A percentile compares a stretch with the other conserved stretches of the same genome.
Conservation (phyloP, 805 yeast genomes). For the Teunomyces stri region DNA sequence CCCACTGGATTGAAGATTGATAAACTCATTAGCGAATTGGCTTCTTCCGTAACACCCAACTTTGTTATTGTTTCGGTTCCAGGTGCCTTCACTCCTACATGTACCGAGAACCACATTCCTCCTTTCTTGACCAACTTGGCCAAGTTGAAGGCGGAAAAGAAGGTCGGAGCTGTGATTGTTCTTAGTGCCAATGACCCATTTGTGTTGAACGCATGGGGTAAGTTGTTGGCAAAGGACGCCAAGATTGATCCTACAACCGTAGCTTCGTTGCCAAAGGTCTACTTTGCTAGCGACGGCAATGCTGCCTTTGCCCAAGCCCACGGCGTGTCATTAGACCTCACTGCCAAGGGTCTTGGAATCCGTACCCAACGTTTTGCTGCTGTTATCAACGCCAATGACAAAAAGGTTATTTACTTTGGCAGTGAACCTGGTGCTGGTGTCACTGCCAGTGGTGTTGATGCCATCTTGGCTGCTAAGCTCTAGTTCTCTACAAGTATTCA, state of each 20-base stretch:
- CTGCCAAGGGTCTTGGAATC: conserved; percentile 36
- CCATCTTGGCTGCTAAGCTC: conserved; percentile 33
- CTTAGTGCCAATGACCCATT: conserved; percentile 44
- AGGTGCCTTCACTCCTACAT: conserved; percentile 45
- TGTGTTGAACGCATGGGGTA: conserved; percentile 45
- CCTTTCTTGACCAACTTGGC: conserved; percentile 31
- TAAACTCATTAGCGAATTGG: conserved; percentile 23
- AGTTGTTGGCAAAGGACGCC: conserved; percentile 31
- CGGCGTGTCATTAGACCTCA: conserved; percentile 33
- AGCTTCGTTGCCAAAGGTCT: conserved; percentile 19
- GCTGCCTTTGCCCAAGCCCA: conserved; percentile 31
- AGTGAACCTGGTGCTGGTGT: conserved; percentile 33
- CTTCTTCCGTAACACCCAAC: conserved; percentile 18
- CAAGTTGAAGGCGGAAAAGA: conserved; percentile 25
- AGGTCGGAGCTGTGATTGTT: conserved; percentile 32
- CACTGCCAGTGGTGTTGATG: conserved; percentile 34
- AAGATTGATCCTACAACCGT: conserved; percentile 6
- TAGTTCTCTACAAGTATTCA: neutral
- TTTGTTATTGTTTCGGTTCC: conserved; percentile 40
- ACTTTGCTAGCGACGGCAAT: conserved; percentile 41
- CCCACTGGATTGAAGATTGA: conserved; percentile 36
- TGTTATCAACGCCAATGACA: conserved; percentile 25
- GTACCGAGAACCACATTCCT: conserved; percentile 45
- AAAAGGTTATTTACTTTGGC: conserved; percentile 34
- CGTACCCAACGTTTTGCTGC: conserved; percentile 42